These are phyloP conservation scores for Pneumocystis carinii DNA, from an alignment of 1,139 yeast genomes.

Conservation along the genomic window DNA sequence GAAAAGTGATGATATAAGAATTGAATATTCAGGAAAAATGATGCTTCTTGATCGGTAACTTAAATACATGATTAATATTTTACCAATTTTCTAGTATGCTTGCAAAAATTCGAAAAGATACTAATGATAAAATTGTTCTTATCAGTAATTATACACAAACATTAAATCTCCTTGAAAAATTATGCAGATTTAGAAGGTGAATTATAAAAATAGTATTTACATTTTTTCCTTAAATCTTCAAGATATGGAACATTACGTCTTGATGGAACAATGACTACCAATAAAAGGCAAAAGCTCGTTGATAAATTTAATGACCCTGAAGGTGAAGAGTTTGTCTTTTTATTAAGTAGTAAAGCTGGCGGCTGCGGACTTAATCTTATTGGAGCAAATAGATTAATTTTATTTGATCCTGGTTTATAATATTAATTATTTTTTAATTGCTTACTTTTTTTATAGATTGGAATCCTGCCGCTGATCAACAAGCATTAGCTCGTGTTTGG, in stretches of 20 bases:
- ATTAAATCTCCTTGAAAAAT: conserved; percentile 68
- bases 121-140: conserved; percentile 84
- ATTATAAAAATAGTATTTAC: neutral
- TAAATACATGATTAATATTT: neutral
- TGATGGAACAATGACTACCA: conserved; percentile 86
- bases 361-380: conserved; percentile 96
- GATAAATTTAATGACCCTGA: conserved; percentile 85
- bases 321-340: conserved; percentile 72
- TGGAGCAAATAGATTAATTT: conserved; percentile 81
- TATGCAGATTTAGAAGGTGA: conserved; percentile 54
- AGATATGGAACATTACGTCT: conserved; percentile 63
- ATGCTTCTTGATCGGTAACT: conserved; percentile 31
- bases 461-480: conserved; percentile 98
- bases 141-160: conserved; percentile 93
- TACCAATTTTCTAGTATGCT: conserved; percentile 44
- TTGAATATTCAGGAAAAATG: conserved; percentile 44
- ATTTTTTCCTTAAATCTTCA: neutral
- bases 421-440: neutral
- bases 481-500: conserved; percentile 96
- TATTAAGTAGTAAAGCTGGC: conserved; percentile 91
- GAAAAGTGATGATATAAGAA: conserved; percentile 46
- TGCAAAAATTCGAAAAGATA: conserved; percentile 56
- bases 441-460: conserved; percentile 38
- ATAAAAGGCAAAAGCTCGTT: conserved; percentile 84
- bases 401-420: conserved; percentile 52